Evolutionary conservation across 192 early-diverging fungal species (phyloP).

Genomic region (Pecoramyces ruminantium): DNA sequence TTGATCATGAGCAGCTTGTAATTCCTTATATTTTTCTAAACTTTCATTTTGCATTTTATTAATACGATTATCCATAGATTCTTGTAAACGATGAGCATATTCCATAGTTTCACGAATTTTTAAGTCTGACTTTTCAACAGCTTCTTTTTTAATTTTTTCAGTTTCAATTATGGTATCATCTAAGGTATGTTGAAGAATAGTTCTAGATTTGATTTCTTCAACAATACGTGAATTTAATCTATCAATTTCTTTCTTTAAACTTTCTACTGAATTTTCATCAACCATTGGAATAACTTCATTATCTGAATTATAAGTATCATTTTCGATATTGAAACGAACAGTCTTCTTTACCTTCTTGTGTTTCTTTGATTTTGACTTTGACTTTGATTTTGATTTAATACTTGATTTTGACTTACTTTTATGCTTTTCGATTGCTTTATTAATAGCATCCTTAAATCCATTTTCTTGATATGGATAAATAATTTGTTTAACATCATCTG

Average conservation of each 20-base stretch:
- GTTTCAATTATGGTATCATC: background rate
- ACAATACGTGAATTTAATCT: background rate
- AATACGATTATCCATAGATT: background rate
- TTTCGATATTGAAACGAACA: background rate
- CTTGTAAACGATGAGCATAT: background rate
- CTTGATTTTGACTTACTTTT: background rate
- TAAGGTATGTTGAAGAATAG: background rate
- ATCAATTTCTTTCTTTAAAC: background rate
- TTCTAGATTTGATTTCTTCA: background rate
- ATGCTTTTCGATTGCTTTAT: background rate
- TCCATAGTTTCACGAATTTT: background rate
- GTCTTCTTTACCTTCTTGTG: background rate
- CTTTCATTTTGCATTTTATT: background rate
- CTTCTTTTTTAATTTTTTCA: background rate
- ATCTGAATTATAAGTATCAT: background rate
- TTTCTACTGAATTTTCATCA: background rate
- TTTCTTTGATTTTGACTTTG: background rate
- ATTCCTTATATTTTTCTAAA: background rate
- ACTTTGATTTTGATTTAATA: no score
- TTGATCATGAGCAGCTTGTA: background rate
- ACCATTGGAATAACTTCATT: background rate
- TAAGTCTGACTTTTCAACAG: background rate
- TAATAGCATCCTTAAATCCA: background rate
- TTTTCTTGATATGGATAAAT: background rate
- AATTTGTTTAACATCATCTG: background rate